phyloP scores from a whole-genome alignment of 495 filamentous ascomycete species.

The Xylaria sp. region DNA sequence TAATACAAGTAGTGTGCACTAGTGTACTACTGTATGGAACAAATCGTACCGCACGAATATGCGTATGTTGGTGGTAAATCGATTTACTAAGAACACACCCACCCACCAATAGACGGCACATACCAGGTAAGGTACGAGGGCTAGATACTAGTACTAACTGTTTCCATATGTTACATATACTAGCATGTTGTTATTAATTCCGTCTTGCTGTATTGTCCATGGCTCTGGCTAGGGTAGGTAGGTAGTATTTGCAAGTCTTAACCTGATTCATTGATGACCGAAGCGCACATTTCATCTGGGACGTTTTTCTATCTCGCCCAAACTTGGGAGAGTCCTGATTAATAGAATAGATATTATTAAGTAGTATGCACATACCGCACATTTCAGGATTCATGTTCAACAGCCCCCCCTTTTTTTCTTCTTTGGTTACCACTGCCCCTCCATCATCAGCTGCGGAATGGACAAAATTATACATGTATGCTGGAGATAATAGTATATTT shows the following conservation, averaged over 20 bases:
- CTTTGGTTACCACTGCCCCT: conserved; percentile 12
- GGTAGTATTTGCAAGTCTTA: not conserved
- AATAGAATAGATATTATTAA: not conserved
- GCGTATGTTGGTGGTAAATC: not conserved
- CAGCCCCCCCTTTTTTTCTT: conserved; percentile 12
- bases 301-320: not conserved
- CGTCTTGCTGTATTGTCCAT: not conserved
- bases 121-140: not conserved
- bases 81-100: not conserved
- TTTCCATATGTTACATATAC: not conserved
- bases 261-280: conserved; percentile 16
- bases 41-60: not conserved
- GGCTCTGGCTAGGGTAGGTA: not conserved
- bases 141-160: not conserved
- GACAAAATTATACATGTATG: not conserved
- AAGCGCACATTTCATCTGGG: not conserved
- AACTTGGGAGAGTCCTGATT: conserved; percentile 17
- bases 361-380: not conserved
- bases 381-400: not conserved
- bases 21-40: not conserved
- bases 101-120: not conserved
- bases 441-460: conserved; percentile 5
- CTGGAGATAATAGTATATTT: not conserved
- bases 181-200: no score
- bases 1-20: no score